phyloP scores from a whole-genome alignment of 805 yeast genomes.

The Metschnikowia lochheadii region DNA sequence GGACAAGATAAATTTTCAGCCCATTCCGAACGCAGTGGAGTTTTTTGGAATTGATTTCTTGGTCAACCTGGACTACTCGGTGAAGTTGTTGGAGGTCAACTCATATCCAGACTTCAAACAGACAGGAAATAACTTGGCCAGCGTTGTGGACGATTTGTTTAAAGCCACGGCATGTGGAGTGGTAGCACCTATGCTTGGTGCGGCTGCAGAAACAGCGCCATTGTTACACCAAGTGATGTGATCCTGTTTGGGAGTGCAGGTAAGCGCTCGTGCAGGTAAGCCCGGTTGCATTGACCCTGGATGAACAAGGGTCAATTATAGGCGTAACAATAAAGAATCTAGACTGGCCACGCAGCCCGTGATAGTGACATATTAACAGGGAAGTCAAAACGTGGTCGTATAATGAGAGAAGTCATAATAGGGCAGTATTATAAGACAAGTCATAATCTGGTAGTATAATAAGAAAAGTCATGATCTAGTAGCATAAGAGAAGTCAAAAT shows the following conservation, averaged over 20 bases:
- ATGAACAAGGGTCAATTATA: neutral
- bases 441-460: too few relatives aligned
- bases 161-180: constrained; percentile 47
- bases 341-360: too few relatives aligned
- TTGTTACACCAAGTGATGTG: constrained; percentile 2
- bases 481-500: too few relatives aligned
- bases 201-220: neutral
- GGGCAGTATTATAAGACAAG: too few relatives aligned
- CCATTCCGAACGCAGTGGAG: constrained; percentile 78
- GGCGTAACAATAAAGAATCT: neutral
- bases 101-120: constrained; percentile 97
- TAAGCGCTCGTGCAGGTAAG: neutral
- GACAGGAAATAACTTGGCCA: constrained; percentile 76
- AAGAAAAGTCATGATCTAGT: too few relatives aligned
- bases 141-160: constrained; percentile 62
- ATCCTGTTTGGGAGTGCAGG: neutral
- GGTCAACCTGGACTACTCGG: constrained; percentile 53
- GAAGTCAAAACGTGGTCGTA: too few relatives aligned
- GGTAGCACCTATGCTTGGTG: constrained; percentile 24
- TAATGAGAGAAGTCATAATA: too few relatives aligned
- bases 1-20: constrained; percentile 81
- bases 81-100: constrained; percentile 75
- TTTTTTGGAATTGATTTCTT: constrained; percentile 86
- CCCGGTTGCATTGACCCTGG: neutral
- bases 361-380: too few relatives aligned